phyloP scores from a whole-genome alignment of 2,329 filamentous ascomycete genomes.

The Exophiala xenobiotica region DNA sequence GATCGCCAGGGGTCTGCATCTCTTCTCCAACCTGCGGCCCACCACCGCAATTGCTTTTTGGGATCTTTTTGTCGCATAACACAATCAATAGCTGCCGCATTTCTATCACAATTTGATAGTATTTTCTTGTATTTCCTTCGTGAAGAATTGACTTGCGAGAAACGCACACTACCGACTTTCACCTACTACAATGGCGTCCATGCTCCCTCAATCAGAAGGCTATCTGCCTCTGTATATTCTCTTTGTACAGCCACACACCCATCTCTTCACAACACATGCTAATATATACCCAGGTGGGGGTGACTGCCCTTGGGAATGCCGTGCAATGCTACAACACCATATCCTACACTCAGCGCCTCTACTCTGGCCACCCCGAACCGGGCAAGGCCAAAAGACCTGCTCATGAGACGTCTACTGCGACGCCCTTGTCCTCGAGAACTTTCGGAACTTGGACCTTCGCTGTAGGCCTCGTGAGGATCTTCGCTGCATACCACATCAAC shows the following conservation, averaged over 20 bases:
- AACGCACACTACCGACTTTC: too few species aligned
- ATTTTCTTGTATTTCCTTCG: background rate
- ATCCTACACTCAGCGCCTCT: constrained; percentile 81
- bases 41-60: too few species aligned
- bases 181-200: constrained; percentile 8
- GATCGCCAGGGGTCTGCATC: too few species aligned
- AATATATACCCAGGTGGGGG: constrained; percentile 62
- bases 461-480: constrained; percentile 72
- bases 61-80: too few species aligned
- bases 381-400: constrained; percentile 5
- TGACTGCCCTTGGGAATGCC: constrained; percentile 80
- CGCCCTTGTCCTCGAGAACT: constrained; percentile 71
- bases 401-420: constrained; percentile 53
- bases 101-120: too few species aligned
- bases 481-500: constrained; percentile 79
- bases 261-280: constrained; percentile 52
- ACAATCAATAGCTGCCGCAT: too few species aligned
- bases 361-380: constrained; percentile 42
- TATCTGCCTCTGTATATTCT: constrained; percentile 29
- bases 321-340: constrained; percentile 80
- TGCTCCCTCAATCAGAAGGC: constrained; percentile 25
- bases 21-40: too few species aligned
- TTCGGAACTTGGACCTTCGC: constrained; percentile 89
- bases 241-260: constrained; percentile 29
- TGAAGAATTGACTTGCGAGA: background rate